Evolutionary conservation across 1,284 basidiomycete genomes (phyloP).

Genomic region (Hypsizygus ulmarius): DNA sequence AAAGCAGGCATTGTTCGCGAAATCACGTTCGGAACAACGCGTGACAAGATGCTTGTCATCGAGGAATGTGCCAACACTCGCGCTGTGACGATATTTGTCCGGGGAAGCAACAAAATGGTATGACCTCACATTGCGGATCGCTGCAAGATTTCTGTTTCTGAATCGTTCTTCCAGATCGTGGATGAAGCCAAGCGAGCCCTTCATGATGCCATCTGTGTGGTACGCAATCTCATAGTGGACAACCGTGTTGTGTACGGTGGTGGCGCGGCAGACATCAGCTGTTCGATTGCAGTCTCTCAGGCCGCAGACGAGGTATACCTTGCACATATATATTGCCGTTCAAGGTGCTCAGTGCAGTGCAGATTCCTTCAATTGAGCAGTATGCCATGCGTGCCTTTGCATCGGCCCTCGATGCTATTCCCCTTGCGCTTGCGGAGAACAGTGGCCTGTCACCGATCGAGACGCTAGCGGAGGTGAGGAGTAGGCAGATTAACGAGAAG

Average conservation of each 20-base stretch:
- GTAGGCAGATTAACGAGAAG: constrained; percentile 86
- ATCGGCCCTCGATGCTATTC: constrained; percentile 89
- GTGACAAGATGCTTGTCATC: constrained; percentile 99
- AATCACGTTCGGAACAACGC: constrained; percentile 93
- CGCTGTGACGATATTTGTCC: constrained; percentile 96
- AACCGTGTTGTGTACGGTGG: constrained; percentile 98
- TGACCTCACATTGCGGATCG: constrained; percentile 16
- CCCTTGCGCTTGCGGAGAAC: constrained; percentile 96
- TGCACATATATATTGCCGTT: not conserved
- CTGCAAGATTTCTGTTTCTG: not conserved
- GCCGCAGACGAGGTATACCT: constrained; percentile 84
- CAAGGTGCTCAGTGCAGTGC: constrained; percentile 3
- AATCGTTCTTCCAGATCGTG: constrained; percentile 67
- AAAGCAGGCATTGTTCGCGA: constrained; percentile 92
- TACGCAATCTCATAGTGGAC: constrained; percentile 93
- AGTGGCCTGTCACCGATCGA: constrained; percentile 96
- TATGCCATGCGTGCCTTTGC: constrained; percentile 99
- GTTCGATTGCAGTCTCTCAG: constrained; percentile 88
- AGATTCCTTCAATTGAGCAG: constrained; percentile 97
- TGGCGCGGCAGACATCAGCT: constrained; percentile 96
- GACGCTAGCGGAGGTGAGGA: constrained; percentile 93
- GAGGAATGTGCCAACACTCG: constrained; percentile 97
- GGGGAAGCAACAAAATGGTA: constrained; percentile 99
- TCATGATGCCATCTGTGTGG: constrained; percentile 97
- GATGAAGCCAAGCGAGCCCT: constrained; percentile 98